Conservation (phyloP, 179 eudicot genomes). For the Actinidia chinensis region DNA sequence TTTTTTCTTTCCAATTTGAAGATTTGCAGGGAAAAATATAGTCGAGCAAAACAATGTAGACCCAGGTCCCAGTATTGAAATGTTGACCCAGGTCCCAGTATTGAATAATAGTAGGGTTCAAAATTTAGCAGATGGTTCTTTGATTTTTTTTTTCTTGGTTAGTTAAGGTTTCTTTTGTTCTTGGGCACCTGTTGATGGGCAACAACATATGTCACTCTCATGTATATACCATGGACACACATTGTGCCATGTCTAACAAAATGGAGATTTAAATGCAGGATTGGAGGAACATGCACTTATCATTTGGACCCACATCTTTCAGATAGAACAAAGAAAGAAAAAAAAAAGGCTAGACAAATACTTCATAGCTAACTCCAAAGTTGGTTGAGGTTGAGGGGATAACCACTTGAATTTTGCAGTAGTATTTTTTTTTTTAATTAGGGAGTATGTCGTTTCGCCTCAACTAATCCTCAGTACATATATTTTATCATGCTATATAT, state of each 20-base stretch:
- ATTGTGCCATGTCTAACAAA: constrained; percentile 33
- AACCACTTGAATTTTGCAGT: too few species aligned
- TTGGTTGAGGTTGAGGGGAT: too few species aligned
- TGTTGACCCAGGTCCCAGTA: constrained; percentile 5
- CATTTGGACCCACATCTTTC: too few species aligned
- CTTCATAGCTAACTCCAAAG: too few species aligned
- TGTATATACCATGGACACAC: constrained; percentile 17
- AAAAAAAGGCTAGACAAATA: too few species aligned
- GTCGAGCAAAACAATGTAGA: background rate
- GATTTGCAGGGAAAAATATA: background rate
- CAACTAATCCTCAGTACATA: too few species aligned
- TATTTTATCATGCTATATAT: too few species aligned
- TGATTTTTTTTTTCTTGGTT: constrained; percentile 4
- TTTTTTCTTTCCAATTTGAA: background rate
- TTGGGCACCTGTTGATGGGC: too few species aligned
- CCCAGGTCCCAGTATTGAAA: constrained; percentile 9
- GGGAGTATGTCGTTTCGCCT: too few species aligned
- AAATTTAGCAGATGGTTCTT: background rate
- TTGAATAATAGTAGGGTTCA: constrained; percentile 9
- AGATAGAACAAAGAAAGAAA: too few species aligned
- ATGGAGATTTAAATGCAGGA: constrained; percentile 17
- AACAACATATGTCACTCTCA: constrained; percentile 26
- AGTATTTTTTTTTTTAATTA: too few species aligned
- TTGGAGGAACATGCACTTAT: too few species aligned
- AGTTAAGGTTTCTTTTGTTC: background rate